phyloP scores from a whole-genome alignment of 2,329 filamentous ascomycete species.

The Rosellinia necatrix region DNA sequence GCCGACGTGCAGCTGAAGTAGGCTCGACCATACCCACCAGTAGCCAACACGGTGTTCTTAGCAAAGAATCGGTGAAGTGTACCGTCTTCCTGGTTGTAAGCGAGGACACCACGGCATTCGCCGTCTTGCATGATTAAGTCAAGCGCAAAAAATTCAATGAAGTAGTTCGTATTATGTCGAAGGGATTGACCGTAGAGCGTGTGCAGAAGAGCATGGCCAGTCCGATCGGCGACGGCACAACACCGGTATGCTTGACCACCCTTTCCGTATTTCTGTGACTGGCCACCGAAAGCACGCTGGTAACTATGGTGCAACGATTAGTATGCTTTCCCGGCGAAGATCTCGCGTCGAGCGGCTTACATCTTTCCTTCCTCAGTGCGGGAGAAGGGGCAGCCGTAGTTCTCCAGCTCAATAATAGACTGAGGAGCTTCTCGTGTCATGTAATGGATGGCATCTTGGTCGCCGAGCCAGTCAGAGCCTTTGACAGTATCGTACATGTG shows the following conservation, averaged over 20 bases:
- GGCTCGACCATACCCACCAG: conserved; percentile 94
- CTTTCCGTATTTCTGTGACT: conserved; percentile 93
- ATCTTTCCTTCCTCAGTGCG: conserved; percentile 96
- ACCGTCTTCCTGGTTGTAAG: conserved; percentile 98
- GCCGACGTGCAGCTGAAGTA: conserved; percentile 99
- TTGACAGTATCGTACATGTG: conserved; percentile 99
- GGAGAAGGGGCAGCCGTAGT: conserved; percentile 96
- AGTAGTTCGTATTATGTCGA: conserved; percentile 98
- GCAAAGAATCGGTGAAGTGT: conserved; percentile 96
- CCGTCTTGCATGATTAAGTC: conserved; percentile 98
- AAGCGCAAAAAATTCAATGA: conserved; percentile 98
- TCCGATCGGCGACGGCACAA: conserved; percentile 94
- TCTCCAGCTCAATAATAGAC: conserved; percentile 92
- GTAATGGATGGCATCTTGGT: conserved; percentile 98
- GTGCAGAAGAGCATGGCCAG: conserved; percentile 95
- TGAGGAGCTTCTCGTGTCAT: conserved; percentile 95
- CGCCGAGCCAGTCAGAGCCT: conserved; percentile 95
- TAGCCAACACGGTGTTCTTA: conserved; percentile 95
- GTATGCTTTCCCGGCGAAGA: conserved; percentile 2
- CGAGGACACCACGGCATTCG: conserved; percentile 93
- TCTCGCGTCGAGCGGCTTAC: conserved; percentile 45
- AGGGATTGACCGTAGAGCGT: conserved; percentile 98
- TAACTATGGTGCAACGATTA: conserved; percentile 62
- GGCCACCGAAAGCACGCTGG: conserved; percentile 97
- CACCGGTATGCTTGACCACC: conserved; percentile 97